phyloP scores from a whole-genome alignment of 2,329 filamentous ascomycete genomes.

The Colletotrichum navitas region DNA sequence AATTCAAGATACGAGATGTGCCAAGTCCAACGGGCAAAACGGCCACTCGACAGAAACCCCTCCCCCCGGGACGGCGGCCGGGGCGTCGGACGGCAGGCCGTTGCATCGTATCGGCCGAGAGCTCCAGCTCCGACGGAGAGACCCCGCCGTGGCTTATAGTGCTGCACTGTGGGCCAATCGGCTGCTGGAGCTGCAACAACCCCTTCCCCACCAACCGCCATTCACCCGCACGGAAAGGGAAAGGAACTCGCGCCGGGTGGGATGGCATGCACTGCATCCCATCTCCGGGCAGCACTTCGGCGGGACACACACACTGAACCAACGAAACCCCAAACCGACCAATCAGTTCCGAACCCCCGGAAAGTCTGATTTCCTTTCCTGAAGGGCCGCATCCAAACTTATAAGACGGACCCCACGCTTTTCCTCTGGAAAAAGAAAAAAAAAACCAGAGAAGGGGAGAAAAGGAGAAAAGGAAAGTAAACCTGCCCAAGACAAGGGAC shows the following conservation, averaged over 20 bases:
- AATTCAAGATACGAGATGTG: neutral
- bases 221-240: constrained; percentile 18
- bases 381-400: neutral
- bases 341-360: neutral
- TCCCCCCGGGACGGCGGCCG: constrained; percentile 3
- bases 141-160: neutral
- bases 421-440: neutral
- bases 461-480: neutral
- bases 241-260: constrained; percentile 12
- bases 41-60: neutral
- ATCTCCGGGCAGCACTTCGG: constrained; percentile 19
- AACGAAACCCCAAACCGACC: neutral
- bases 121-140: neutral
- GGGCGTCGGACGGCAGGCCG: neutral
- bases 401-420: neutral
- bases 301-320: neutral
- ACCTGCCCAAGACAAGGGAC: neutral
- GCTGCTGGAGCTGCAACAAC: neutral
- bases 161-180: neutral
- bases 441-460: neutral
- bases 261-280: neutral
- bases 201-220: neutral
- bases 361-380: neutral
- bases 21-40: neutral
- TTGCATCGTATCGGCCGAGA: neutral